Evolutionary conservation across 2,329 filamentous ascomycete genomes (phyloP), one percentile per base, ranked within the genome.

Genomic region (Lachnellula occidentalis): DNA sequence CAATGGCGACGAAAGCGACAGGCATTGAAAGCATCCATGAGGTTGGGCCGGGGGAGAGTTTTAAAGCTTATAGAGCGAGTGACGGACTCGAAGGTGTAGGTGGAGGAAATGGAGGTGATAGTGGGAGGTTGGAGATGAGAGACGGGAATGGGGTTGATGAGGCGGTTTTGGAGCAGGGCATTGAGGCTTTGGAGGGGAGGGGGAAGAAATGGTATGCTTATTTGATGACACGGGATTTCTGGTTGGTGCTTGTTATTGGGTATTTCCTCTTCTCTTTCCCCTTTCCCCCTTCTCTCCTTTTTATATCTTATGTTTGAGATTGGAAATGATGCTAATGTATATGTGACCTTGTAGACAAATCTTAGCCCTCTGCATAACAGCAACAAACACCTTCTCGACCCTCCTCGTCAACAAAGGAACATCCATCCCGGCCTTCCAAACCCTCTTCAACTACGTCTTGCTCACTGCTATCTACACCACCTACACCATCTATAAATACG

Each of bases 381-480:
- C 83, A 31, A 96, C 92, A 49, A 96, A 95, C 77, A 97, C 94
- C 47, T 90, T 97, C 68, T 89, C 87, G 37, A 82, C 80, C 24
- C 82, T 96, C 53, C 83, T 99, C 31, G 78, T 78, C 54, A 65
- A 70, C 9, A 72, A 80, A 59, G 80, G 84, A 48, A 92, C 87
- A 61, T 90, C 82, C 58, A 95, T 97, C 63, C 94, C 94, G 7
- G 90, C 94, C 53, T 96, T 97, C 76, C 94, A 99, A 75, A 90
- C 89, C 31, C 82, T 97, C 66, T 95, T 96, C 80, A 96, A 94
- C 74, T 99, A 99, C 73, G 79, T 91, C 43, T 74, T 96, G 48
- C 80, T 99, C 60, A 86, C 86, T 58, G 53, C 90, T 55, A 82
- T 96, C 68, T 99, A 95, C 76, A 87, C 90, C 22, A 78, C 83